Evolutionary conservation across 2,329 filamentous ascomycete genomes (phyloP).

Genomic region (Fonsecaea multimorphosa): DNA sequence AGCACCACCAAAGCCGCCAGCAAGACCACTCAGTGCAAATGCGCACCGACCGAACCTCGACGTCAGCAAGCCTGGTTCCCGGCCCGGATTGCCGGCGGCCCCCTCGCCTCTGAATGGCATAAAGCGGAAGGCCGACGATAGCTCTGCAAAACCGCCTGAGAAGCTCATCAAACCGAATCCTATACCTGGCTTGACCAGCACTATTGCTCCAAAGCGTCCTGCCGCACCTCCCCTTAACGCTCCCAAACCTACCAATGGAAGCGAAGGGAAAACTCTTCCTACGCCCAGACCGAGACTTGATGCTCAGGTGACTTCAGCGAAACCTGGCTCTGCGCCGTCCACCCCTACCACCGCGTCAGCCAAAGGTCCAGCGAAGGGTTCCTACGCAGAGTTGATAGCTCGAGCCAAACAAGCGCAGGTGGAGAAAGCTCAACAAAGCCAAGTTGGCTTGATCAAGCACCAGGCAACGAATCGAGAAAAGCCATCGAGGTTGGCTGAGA

Average conservation of each 20-base stretch:
- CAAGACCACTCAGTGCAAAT: conserved; percentile 29
- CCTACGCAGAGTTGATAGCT: conserved; percentile 66
- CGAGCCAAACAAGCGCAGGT: conserved; percentile 58
- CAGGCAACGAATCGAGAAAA: conserved; percentile 61
- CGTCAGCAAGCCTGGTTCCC: conserved; percentile 20
- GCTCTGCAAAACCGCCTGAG: conserved; percentile 19
- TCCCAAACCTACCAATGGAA: conserved; percentile 22
- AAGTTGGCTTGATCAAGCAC: conserved; percentile 62
- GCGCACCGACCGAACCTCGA: conserved; percentile 20
- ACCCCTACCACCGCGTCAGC: conserved; percentile 26
- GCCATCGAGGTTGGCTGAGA: conserved; percentile 59
- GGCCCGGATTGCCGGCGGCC: conserved; percentile 18
- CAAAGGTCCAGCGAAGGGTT: conserved; percentile 56
- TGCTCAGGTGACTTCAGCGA: conserved; percentile 14
- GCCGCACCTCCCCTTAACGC: conserved; percentile 33
- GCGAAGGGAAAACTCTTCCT: conserved; percentile 6
- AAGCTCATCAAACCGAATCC: conserved; percentile 35
- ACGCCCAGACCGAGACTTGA: conserved; percentile 25
- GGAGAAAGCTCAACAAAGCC: conserved; percentile 48
- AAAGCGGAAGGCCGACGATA: conserved; percentile 39
- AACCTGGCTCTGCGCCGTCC: conserved; percentile 22
- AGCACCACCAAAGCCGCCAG: conserved; percentile 33
- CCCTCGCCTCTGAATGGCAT: conserved; percentile 29
- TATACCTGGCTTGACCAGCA: conserved; percentile 22
- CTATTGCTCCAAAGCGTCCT: conserved; percentile 21